Base-by-base conservation (phyloP, 2,329 filamentous ascomycete species). In the Cercospora zeina region DNA sequence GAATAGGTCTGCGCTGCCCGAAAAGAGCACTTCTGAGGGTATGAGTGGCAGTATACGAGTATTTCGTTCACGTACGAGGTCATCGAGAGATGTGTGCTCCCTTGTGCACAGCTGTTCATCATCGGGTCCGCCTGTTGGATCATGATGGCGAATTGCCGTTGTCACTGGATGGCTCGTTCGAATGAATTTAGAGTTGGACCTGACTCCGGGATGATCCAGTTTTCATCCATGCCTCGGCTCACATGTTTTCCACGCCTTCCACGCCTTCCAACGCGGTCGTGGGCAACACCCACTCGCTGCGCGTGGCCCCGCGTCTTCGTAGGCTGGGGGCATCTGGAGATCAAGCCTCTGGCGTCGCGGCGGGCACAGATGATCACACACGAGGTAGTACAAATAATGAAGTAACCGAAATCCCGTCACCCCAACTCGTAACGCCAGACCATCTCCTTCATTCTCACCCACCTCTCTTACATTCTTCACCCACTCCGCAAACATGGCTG, bases 281-380 rank as follows among this genome's bases (percentile, higher is more conserved):
- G 50, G 30, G 27, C 50, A 33, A 33, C 33, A 24, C 50, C n/a
- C 21, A 47, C 42, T 47, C 42, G 21, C 42, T 47, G 42, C 42
- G 42, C 42, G 21, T 27, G 42, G 42, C 42, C 42, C 42, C 55
- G 36, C 36, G 39, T 45, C 55, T 45, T 14, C 55, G 21, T n/a
- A 16, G 31, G 36, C 55, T 33, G 39, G 55, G 27, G 3, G 24
- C 24, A 27, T 3, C 24, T 27, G 24, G 24, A 27, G 24, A 6
- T 33, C 55, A 58, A 58, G 55, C 55, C 55, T 49, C 16, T 58
- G 55, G 39, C 55, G 55, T 58, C 55, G 55, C 34, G 53, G 16
- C 31, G 6, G 37, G 30, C 31, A 9, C 27, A 34, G 16, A 47
- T 37, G 19, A 49, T 45, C 42, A 14, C 39, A 30, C n/a, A 34